Conservation (phyloP, 2,329 filamentous ascomycete genomes). For the Scorias spongiosa region DNA sequence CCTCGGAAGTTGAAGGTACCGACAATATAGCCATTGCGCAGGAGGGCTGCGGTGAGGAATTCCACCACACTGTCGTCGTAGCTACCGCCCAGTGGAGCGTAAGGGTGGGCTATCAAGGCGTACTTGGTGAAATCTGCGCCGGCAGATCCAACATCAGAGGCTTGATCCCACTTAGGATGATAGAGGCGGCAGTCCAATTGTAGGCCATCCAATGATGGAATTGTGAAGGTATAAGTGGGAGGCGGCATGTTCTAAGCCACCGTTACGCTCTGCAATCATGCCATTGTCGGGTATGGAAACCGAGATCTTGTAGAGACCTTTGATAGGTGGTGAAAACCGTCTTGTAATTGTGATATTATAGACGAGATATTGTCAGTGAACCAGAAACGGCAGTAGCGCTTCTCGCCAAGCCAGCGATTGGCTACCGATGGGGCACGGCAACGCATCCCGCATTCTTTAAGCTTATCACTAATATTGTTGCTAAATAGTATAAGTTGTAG, state of each 20-base stretch:
- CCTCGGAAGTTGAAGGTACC: conserved; percentile 90
- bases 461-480: too few relatives aligned
- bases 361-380: too few relatives aligned
- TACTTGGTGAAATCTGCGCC: background rate
- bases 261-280: too few relatives aligned
- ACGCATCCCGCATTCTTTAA: too few relatives aligned
- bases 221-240: conserved; percentile 40
- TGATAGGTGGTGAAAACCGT: too few relatives aligned
- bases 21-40: conserved; percentile 59
- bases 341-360: too few relatives aligned
- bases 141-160: background rate
- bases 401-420: too few relatives aligned
- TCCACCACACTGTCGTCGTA: conserved; percentile 71
- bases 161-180: conserved; percentile 28
- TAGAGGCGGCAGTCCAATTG: conserved; percentile 73
- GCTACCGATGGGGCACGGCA: too few relatives aligned
- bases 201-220: conserved; percentile 74
- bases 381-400: too few relatives aligned
- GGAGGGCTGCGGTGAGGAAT: conserved; percentile 45
- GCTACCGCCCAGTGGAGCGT: conserved; percentile 71
- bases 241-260: background rate
- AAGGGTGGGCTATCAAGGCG: conserved; percentile 77
- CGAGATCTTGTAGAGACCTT: too few relatives aligned
- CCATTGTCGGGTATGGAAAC: too few relatives aligned
- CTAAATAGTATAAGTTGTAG: too few relatives aligned